Base-by-base conservation (phyloP, 208 protist species). In the Leishmania arabica region DNA sequence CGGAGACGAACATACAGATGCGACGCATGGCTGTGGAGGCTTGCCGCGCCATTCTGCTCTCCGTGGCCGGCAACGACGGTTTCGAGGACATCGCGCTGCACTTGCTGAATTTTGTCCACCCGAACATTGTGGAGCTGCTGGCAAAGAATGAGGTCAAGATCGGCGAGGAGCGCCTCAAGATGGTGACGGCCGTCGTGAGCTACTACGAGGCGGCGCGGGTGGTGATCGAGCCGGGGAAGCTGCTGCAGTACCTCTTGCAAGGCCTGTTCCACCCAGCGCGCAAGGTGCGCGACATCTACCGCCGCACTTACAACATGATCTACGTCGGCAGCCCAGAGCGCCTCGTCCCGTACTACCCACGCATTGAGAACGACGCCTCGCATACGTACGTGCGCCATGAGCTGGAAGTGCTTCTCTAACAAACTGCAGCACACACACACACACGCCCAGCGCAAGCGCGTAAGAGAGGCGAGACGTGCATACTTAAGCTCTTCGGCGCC, bases 71-170 rank as follows among this genome's bases (percentile, higher is more conserved):
- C 42, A 77, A 89, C 70, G 90, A 95, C 77, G 91, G 92, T 58
- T 95, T 95, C 80, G 86, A 90, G 75, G 99, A 99, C 64, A 95
- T 99, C n/a, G 88, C 99, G 2, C 75, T 96, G 13, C 99, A 99
- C 88, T 86, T 99, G 21, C 92, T 99, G 58, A 99, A 99, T 88
- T 99, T 98, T 84, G 92, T 99, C 24, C 99, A 99, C 95, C 99
- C 99, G 7, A 99, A 99, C 89, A 99, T 99, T 69, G 99, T 99
- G 78, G 99, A 99, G 92, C 98, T 99, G 24, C 97, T 99, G 34
- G 96, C 99, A 2, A 99, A 89, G 68, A 95, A 94, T 73, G 90
- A 96, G 80, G 79, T 84, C 5, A 91, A 91, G 53, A 87, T 96
- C 19, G 89, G 84, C 13, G 93, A 95, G 84, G 95, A 98, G 86